Evolutionary conservation across 1,284 basidiomycete genomes (phyloP).

Genomic region (Mrakiaceae sp.): DNA sequence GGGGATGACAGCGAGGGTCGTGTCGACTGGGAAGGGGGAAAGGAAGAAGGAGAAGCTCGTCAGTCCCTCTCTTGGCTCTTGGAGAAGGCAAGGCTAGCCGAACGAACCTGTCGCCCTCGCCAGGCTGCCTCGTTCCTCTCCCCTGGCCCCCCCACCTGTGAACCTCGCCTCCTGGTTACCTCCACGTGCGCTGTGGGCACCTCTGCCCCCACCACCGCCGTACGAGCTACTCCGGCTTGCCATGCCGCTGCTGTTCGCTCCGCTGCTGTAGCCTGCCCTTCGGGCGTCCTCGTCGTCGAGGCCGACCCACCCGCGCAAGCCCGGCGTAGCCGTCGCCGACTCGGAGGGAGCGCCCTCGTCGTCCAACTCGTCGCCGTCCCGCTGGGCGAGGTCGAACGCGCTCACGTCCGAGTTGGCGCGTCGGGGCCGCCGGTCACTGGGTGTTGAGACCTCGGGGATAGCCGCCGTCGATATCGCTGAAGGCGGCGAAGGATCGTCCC

Average conservation of each 20-base stretch:
- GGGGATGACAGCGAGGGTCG: constrained; percentile 95
- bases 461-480: not conserved
- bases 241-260: not conserved
- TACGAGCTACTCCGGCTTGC: constrained; percentile 4
- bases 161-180: constrained; percentile 4
- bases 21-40: constrained; percentile 50
- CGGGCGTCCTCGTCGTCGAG: not conserved
- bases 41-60: not conserved
- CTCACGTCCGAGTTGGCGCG: constrained; percentile 33
- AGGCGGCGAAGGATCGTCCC: constrained; percentile 40
- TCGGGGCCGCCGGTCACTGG: not conserved
- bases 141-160: not conserved
- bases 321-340: constrained; percentile 3
- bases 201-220: not conserved
- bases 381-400: constrained; percentile 25
- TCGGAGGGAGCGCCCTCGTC: not conserved
- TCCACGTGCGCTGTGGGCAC: not conserved
- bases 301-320: not conserved
- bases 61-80: not conserved
- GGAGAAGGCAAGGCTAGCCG: no score
- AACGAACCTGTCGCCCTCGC: constrained; percentile 1
- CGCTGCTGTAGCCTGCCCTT: not conserved
- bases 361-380: constrained; percentile 10
- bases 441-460: not conserved
- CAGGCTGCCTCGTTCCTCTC: not conserved